These are phyloP conservation scores for Scheffersomyces amazonensis DNA, from an alignment of 805 yeast species.

Conservation along the genomic window DNA sequence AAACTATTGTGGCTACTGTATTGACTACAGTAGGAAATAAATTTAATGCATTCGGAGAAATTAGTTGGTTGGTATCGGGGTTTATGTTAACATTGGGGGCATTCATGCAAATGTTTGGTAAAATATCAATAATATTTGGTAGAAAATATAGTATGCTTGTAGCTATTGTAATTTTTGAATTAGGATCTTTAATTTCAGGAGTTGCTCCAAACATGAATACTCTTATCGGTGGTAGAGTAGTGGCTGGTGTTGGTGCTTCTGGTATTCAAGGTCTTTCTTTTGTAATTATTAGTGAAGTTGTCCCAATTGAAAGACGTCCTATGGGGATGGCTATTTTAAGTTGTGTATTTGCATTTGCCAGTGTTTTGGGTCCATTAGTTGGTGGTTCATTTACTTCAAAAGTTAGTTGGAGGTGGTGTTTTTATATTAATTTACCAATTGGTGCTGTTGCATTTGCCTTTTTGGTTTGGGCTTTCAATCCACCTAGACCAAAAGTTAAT, in stretches of 20 bases:
- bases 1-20: constrained; percentile 33
- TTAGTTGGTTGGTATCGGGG: constrained; percentile 35
- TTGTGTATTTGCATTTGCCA: constrained; percentile 46
- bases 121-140: constrained; percentile 30
- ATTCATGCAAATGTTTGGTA: constrained; percentile 31
- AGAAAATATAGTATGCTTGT: constrained; percentile 20
- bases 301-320: constrained; percentile 41
- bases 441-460: constrained; percentile 50
- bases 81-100: constrained; percentile 29
- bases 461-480: constrained; percentile 41
- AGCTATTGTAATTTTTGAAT: constrained; percentile 42
- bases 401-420: constrained; percentile 73
- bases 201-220: constrained; percentile 51
- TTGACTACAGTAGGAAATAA: constrained; percentile 30
- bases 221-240: constrained; percentile 67
- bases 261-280: constrained; percentile 57
- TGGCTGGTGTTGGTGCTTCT: constrained; percentile 74
- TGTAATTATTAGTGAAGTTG: constrained; percentile 55
- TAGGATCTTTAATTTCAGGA: constrained; percentile 62
- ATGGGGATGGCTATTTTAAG: constrained; percentile 36
- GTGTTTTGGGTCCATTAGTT: constrained; percentile 58
- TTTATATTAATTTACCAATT: constrained; percentile 64
- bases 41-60: constrained; percentile 25
- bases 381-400: constrained; percentile 63
- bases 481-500: constrained; percentile 42